Evolutionary conservation across 169 alveolate genomes (phyloP), one percentile per base, ranked within the genome.

Genomic region (Plasmodium gonderi): DNA sequence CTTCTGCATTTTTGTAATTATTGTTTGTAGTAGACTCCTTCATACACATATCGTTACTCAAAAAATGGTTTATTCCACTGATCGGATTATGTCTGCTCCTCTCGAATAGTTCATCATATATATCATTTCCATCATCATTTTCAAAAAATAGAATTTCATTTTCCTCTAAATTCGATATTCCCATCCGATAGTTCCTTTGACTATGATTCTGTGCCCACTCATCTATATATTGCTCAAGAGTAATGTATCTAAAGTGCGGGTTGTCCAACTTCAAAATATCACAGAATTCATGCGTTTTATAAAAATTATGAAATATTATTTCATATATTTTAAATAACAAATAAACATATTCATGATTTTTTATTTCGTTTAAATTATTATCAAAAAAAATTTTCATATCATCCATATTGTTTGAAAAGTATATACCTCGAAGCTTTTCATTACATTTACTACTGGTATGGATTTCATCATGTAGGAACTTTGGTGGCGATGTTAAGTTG

Each of bases 281-380:
- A 8, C 80, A 87, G 8, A 31, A 8, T 60, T 87, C 75, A 20
- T 74, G 68, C 60, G 75, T 60, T 60, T 77, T 38, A 49, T 76
- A 76, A 87, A 87, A 76, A 42, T 77, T 87, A 29, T 14, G 29
- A 87, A 76, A 87, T 40, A 64, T 45, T 75, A 87, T 74, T 87
- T 87, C 93, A 76, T 87, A 87, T 47, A 87, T 75, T 87, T 87
- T 87, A 42, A 87, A 87, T 60, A 87, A 42, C 47, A 87, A 74
- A 76, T 51, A 75, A 44, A 87, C 45, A 75, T 75, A 64, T 49
- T 87, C 93, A 60, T 87, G 51, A 38, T 77, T 87, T 87, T 87
- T 87, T 76, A 87, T 20, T 54, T 87, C 80, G 51, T 75, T 87
- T 26, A 76, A 42, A 64, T 87, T 38, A 14, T 75, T 74, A 40